Percentiles rank a stretch among this genome's conserved stretches.
These are phyloP conservation scores for Boletus calvinii DNA, from an alignment of 1,284 basidiomycete species.

Conservation along the genomic window DNA sequence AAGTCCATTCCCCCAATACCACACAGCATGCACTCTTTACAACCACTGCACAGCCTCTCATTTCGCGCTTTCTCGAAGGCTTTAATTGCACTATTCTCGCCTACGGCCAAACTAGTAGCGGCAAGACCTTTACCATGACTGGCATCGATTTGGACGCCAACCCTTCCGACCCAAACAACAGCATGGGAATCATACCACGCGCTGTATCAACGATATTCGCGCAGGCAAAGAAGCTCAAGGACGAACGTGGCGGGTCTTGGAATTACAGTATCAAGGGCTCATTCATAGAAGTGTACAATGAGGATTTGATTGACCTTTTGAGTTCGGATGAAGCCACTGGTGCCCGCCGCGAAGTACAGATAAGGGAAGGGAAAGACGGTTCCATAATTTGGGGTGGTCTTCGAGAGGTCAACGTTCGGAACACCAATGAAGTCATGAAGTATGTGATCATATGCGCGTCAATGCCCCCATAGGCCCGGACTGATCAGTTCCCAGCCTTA, in stretches of 20 bases:
- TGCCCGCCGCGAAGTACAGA: constrained; percentile 82
- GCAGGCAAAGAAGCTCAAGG: constrained; percentile 71
- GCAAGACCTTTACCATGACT: constrained; percentile 98
- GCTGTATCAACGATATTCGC: constrained; percentile 92
- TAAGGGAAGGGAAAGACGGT: constrained; percentile 95
- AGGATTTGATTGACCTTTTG: constrained; percentile 90
- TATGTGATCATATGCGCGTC: constrained; percentile 43
- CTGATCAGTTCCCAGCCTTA: constrained; percentile 49
- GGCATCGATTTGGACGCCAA: constrained; percentile 84
- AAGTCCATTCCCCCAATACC: constrained; percentile 82
- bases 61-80: constrained; percentile 90
- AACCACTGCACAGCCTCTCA: constrained; percentile 79
- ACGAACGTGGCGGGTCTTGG: constrained; percentile 72
- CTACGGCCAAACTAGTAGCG: constrained; percentile 96
- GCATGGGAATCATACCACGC: constrained; percentile 93
- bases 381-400: constrained; percentile 97
- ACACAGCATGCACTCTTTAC: constrained; percentile 86
- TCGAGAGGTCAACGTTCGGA: constrained; percentile 85
- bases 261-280: constrained; percentile 77
- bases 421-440: constrained; percentile 88
- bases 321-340: constrained; percentile 65
- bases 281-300: constrained; percentile 98
- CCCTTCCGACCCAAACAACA: constrained; percentile 69
- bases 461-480: constrained; percentile 2
- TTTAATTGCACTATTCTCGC: constrained; percentile 98